phyloP scores from a whole-genome alignment of 2,329 filamentous ascomycete genomes.

The Aspergillus fischeri region DNA sequence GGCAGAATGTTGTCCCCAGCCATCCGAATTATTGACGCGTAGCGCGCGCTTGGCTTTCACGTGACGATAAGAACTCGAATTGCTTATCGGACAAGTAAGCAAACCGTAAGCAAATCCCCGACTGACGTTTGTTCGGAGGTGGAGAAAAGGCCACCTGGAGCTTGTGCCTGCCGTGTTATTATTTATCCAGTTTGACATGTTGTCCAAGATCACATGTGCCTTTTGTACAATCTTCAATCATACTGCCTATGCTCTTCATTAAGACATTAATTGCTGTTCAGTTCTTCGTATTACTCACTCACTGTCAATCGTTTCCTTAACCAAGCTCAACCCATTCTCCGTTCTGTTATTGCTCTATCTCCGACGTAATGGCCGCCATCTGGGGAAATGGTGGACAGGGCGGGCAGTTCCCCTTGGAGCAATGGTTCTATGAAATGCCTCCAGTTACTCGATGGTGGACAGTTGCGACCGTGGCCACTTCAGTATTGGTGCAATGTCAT shows the following conservation, averaged over 20 bases:
- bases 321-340: neutral
- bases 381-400: slow-evolving; percentile 45
- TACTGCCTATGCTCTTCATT: neutral
- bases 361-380: slow-evolving; percentile 38
- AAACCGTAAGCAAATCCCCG: neutral
- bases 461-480: slow-evolving; percentile 81
- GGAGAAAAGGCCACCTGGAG: slow-evolving; percentile 22
- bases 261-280: neutral
- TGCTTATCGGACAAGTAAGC: slow-evolving; percentile 10
- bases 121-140: slow-evolving; percentile 2
- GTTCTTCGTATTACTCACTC: neutral
- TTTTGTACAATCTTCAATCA: neutral
- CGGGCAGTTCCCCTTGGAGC: slow-evolving; percentile 74
- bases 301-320: neutral
- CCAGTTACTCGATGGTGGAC: slow-evolving; percentile 97
- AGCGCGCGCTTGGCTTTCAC: slow-evolving; percentile 8
- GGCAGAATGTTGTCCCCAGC: slow-evolving; percentile 9
- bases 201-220: neutral
- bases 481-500: slow-evolving; percentile 86
- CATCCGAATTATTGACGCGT: slow-evolving; percentile 21
- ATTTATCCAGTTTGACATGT: neutral
- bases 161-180: neutral
- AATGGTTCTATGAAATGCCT: slow-evolving; percentile 99
- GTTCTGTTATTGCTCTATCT: neutral
- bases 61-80: slow-evolving; percentile 4